Evolutionary conservation across 768 basidiomycete genomes (phyloP), one percentile per base, ranked within the genome.

Genomic region (Mycena galopus): DNA sequence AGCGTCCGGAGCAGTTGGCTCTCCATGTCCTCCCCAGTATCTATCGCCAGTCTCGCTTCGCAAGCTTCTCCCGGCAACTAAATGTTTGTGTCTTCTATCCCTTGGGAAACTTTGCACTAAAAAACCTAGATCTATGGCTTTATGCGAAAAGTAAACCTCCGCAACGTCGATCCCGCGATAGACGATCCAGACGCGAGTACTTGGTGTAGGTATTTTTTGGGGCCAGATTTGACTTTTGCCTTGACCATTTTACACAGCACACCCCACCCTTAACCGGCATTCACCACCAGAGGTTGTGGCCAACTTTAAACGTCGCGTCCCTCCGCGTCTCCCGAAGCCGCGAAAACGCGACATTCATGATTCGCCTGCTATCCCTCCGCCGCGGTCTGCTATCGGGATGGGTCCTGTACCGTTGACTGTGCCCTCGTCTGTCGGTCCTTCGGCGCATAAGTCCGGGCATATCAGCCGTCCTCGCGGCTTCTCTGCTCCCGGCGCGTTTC

Each of bases 131-230:
- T 98, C 84, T 98, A 98, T 86, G 96, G 96, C 75, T 98, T 96
- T 87, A 97, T 97, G 95, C 95, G 96, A 84, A 97, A 97, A 83
- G 94, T 97, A 81, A 97, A 96, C 86, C 88, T 97, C 77, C 93
- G 95, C 81, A 96, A 97, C 84, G 93, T 96, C 82, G 96, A 97
- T 86, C 94, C 94, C 73, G 95, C 94, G 73, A 96, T 96, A 76
- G 94, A 95, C 84, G 96, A 97, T 84, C 96, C 96, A 73, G 96
- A 98, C 85, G 96, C 96, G 17, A 96, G 94, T 82, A 96, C 96
- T 73, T 98, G 96, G 96, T 96, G 96, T 97, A 86, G 81, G 96
- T 90, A 30, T 62, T 64, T 51, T 69, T 64, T 63, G 30, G 4
- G 6, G 2, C 50, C n/a, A 21, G 60, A 73, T 64, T 67, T 73